These are phyloP conservation scores for Suillus hirtellus DNA, from an alignment of 768 basidiomycete species.

Conservation along the genomic window DNA sequence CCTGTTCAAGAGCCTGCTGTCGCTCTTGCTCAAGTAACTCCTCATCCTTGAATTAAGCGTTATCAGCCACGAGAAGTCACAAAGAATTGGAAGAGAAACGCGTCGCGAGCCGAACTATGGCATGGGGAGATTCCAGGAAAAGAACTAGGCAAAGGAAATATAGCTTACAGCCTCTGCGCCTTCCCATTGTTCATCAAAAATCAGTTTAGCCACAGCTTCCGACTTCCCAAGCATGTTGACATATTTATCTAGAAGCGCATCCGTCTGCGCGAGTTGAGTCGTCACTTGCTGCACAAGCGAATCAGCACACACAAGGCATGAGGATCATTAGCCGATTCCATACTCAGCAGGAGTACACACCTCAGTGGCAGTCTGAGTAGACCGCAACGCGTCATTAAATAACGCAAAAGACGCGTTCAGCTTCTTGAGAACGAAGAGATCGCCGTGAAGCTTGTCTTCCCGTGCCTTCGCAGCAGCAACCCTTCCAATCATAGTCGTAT, in stretches of 20 bases:
- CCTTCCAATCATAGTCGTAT: conserved; percentile 26
- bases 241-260: conserved; percentile 75
- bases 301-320: not conserved
- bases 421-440: conserved; percentile 71
- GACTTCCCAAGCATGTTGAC: conserved; percentile 67
- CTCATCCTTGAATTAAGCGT: conserved; percentile 52
- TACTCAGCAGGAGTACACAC: conserved; percentile 37
- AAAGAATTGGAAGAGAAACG: not conserved
- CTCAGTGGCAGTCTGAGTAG: conserved; percentile 68
- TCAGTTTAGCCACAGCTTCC: conserved; percentile 63
- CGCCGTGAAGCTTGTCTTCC: conserved; percentile 75
- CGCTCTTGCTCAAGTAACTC: conserved; percentile 48
- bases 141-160: not conserved
- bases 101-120: conserved; percentile 1
- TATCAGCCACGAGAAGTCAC: not conserved
- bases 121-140: not conserved
- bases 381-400: conserved; percentile 67
- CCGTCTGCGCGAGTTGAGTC: conserved; percentile 66
- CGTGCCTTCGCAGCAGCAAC: conserved; percentile 38
- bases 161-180: conserved; percentile 68
- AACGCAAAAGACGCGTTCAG: conserved; percentile 68
- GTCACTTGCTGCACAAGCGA: conserved; percentile 54
- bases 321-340: not conserved
- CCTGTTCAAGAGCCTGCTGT: conserved; percentile 29
- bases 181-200: conserved; percentile 77